Percentiles rank a stretch among this genome's conserved stretches.
These are phyloP conservation scores for Cronartium quercuum DNA, from an alignment of 1,284 basidiomycete species.

Conservation along the genomic window DNA sequence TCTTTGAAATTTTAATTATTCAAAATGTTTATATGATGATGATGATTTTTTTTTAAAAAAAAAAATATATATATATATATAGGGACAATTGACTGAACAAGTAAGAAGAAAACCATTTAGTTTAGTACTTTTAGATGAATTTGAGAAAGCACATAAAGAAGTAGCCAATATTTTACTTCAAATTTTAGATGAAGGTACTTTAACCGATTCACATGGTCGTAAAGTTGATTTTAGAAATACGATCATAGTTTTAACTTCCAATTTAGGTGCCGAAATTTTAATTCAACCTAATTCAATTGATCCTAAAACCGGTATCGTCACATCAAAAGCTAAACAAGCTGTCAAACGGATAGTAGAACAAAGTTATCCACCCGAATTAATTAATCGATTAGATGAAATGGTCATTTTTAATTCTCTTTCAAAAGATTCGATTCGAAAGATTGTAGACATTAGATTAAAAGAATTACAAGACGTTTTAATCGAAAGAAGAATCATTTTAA, in stretches of 20 bases:
- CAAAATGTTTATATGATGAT: too few relatives aligned
- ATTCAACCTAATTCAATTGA: constrained; percentile 63
- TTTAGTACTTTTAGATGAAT: constrained; percentile 76
- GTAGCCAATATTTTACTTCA: constrained; percentile 86
- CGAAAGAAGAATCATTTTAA: constrained; percentile 63
- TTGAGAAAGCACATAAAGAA: constrained; percentile 74
- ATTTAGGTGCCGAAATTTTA: constrained; percentile 72
- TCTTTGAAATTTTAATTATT: not conserved
- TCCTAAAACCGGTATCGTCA: constrained; percentile 60
- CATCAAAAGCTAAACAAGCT: constrained; percentile 58
- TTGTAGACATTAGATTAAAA: constrained; percentile 67
- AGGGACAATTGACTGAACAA: constrained; percentile 73
- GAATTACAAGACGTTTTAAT: constrained; percentile 67
- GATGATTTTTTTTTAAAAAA: too few relatives aligned
- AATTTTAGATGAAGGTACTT: constrained; percentile 80
- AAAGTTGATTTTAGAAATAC: constrained; percentile 63
- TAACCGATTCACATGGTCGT: constrained; percentile 61
- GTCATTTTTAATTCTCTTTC: constrained; percentile 81
- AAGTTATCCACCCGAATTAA: constrained; percentile 81
- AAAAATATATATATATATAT: not conserved
- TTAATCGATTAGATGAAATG: constrained; percentile 50
- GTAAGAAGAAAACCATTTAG: constrained; percentile 75
- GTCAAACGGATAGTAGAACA: constrained; percentile 60
- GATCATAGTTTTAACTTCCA: constrained; percentile 73
- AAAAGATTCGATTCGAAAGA: constrained; percentile 63